These are phyloP conservation scores for Kurtzmaniella quercitrusa DNA, from an alignment of 1,139 yeast species.

Conservation along the genomic window DNA sequence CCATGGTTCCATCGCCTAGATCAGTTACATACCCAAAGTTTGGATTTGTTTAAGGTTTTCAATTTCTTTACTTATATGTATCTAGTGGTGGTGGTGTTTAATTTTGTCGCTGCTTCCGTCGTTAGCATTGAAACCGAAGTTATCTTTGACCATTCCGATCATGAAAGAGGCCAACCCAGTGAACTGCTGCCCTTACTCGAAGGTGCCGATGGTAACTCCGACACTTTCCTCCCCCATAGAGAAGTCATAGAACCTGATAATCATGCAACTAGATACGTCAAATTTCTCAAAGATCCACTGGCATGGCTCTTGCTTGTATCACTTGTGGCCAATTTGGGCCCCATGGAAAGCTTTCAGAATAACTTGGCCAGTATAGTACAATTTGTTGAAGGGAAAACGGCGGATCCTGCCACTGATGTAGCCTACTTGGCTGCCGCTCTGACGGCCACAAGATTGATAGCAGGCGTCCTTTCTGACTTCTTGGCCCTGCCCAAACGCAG, in stretches of 20 bases:
- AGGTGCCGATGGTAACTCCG: slow-evolving; percentile 15
- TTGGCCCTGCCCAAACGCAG: slow-evolving; percentile 23
- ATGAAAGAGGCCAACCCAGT: slow-evolving; percentile 7
- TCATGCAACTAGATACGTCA: slow-evolving; percentile 44
- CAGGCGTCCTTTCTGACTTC: slow-evolving; percentile 68
- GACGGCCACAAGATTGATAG: slow-evolving; percentile 45
- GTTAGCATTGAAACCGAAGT: slow-evolving; percentile 60
- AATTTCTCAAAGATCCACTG: slow-evolving; percentile 57
- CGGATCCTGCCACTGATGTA: slow-evolving; percentile 52
- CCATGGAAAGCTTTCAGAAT: slow-evolving; percentile 82
- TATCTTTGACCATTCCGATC: slow-evolving; percentile 23
- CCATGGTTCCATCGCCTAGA: slow-evolving; percentile 27
- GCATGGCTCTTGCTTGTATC: slow-evolving; percentile 63
- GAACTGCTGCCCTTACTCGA: slow-evolving; percentile 8
- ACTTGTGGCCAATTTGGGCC: slow-evolving; percentile 72
- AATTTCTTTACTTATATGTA: slow-evolving; percentile 54
- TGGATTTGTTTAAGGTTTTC: slow-evolving; percentile 56
- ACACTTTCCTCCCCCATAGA: slow-evolving; percentile 18
- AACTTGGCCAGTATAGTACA: slow-evolving; percentile 69
- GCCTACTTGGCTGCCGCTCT: slow-evolving; percentile 38
- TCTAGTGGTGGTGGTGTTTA: slow-evolving; percentile 49
- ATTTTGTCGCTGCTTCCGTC: slow-evolving; percentile 59
- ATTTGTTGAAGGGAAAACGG: slow-evolving; percentile 12
- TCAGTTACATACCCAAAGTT: slow-evolving; percentile 16
- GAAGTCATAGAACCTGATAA: slow-evolving; percentile 38